Conservation (phyloP, 2,329 filamentous ascomycete genomes). For the Fonsecaea pedrosoi region DNA sequence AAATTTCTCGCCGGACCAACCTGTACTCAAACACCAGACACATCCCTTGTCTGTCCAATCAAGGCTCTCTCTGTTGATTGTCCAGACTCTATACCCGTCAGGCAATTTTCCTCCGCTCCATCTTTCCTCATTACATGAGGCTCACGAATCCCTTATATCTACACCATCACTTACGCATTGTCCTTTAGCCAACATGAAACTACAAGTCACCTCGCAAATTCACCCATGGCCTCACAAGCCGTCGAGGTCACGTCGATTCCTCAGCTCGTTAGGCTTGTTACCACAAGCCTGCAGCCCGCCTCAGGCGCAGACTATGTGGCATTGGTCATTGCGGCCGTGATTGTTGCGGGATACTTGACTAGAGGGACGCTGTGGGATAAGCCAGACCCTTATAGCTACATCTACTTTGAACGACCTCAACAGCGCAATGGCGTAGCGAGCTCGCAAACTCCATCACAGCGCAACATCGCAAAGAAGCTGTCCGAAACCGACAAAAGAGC, state of each 20-base stretch:
- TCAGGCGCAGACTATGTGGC: constrained; percentile 53
- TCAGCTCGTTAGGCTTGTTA: background rate
- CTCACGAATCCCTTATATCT: constrained; percentile 3
- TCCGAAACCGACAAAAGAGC: constrained; percentile 63
- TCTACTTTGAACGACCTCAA: constrained; percentile 60
- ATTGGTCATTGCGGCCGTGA: constrained; percentile 47
- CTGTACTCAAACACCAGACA: constrained; percentile 1
- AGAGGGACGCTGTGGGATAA: constrained; percentile 56
- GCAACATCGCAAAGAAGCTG: constrained; percentile 56
- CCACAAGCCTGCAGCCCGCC: constrained; percentile 4
- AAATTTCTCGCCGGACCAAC: constrained; percentile 2
- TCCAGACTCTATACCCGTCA: background rate
- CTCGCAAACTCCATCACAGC: constrained; percentile 8
- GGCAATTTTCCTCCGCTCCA: background rate
- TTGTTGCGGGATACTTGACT: constrained; percentile 50
- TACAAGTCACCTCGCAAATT: background rate
- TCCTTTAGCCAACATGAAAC: background rate
- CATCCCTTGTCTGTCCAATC: background rate
- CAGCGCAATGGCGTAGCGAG: constrained; percentile 45
- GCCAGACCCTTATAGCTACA: constrained; percentile 57
- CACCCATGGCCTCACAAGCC: background rate
- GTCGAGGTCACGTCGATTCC: constrained; percentile 1
- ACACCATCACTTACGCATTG: background rate
- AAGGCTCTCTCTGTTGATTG: background rate
- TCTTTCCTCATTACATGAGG: constrained; percentile 7